These are phyloP conservation scores for Neocallimastix lanati DNA, from an alignment of 192 early-diverging fungal species.

Conservation along the genomic window DNA sequence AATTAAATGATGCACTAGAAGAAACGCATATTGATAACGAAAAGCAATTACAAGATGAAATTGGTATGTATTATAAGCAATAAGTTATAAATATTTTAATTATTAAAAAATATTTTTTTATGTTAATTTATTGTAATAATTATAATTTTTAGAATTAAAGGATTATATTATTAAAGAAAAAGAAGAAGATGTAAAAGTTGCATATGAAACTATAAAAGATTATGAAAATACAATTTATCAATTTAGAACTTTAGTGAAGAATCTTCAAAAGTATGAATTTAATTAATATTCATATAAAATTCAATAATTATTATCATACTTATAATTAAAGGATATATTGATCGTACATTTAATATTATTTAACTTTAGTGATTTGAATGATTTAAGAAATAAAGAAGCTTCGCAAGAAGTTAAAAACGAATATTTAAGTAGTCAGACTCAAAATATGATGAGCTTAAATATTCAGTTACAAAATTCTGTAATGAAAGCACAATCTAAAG, in stretches of 20 bases:
- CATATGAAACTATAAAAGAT: constrained; percentile 69
- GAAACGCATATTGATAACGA: constrained; percentile 79
- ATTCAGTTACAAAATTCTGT: constrained; percentile 61
- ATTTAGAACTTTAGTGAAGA: constrained; percentile 57
- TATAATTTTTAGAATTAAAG: constrained; percentile 35
- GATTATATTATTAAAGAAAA: constrained; percentile 46
- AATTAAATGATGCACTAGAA: constrained; percentile 81
- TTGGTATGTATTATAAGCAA: constrained; percentile 24
- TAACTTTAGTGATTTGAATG: constrained; percentile 39
- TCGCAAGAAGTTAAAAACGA: constrained; percentile 32
- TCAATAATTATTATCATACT: no score
- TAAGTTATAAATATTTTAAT: no score
- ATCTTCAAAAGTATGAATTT: constrained; percentile 42
- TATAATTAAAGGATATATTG: no score
- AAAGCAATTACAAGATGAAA: constrained; percentile 66
- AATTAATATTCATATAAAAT: no score
- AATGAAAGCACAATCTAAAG: constrained; percentile 68
- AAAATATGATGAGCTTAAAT: constrained; percentile 63
- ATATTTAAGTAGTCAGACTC: constrained; percentile 44
- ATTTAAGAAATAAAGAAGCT: constrained; percentile 45
- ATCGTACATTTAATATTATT: no score
- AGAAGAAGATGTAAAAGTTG: constrained; percentile 27
- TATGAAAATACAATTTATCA: constrained; percentile 68
- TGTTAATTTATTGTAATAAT: no score
- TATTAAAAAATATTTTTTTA: no score